Percentiles rank a stretch among this genome's conserved stretches.
These are phyloP conservation scores for Chaetomium tenue DNA, from an alignment of 495 filamentous ascomycete genomes.

Conservation along the genomic window DNA sequence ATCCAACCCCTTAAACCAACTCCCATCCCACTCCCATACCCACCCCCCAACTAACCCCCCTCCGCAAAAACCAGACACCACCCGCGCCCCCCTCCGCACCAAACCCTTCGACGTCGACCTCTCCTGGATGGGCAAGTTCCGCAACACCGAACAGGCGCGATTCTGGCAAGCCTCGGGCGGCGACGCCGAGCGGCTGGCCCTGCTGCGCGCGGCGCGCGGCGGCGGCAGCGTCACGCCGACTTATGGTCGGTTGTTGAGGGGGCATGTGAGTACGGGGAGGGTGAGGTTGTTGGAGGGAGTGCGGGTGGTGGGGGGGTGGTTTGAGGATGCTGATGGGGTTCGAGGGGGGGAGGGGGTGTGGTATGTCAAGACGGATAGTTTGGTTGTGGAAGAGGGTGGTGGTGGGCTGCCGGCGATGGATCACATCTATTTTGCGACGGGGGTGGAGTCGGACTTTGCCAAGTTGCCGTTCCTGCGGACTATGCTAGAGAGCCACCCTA, in stretches of 20 bases:
- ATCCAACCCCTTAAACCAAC: too few relatives aligned
- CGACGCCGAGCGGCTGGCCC: background rate
- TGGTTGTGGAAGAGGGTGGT: background rate
- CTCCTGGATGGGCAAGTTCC: constrained; percentile 4
- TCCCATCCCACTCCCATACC: too few relatives aligned
- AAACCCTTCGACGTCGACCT: constrained; percentile 1
- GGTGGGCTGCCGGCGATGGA: background rate
- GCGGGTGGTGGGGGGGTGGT: background rate
- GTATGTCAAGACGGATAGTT: background rate
- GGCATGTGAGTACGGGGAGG: background rate
- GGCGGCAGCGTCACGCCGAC: background rate
- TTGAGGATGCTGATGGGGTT: background rate
- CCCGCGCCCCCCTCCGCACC: background rate
- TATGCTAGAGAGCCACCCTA: background rate
- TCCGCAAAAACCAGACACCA: too few relatives aligned
- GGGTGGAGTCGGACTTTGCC: background rate
- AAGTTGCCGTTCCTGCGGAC: background rate
- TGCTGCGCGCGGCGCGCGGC: background rate
- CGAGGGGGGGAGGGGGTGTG: background rate
- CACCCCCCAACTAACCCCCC: too few relatives aligned
- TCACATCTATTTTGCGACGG: background rate
- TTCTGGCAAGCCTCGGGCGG: background rate
- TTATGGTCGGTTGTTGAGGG: background rate
- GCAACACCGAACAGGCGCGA: background rate
- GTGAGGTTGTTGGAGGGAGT: background rate